These are phyloP conservation scores for Lanmaoa rubissima DNA, from an alignment of 768 basidiomycete genomes.

Conservation along the genomic window DNA sequence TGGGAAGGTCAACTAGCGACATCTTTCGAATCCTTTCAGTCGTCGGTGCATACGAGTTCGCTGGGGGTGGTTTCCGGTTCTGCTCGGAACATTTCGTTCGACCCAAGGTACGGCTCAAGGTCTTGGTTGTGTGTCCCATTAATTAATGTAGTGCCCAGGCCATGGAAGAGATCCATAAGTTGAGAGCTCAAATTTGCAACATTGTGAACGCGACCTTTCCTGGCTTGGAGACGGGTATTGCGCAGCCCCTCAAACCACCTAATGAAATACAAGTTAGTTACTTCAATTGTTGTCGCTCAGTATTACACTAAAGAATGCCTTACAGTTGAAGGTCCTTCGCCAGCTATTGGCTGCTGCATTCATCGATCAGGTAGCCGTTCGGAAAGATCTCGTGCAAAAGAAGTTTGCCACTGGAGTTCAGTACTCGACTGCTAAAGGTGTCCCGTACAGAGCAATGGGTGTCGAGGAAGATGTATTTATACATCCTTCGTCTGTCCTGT, in stretches of 20 bases:
- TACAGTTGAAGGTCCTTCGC: slow-evolving; percentile 81
- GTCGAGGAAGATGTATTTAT: slow-evolving; percentile 87
- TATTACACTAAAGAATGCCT: slow-evolving; percentile 5
- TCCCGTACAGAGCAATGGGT: slow-evolving; percentile 81
- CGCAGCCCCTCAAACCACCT: slow-evolving; percentile 71
- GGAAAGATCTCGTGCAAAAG: slow-evolving; percentile 77
- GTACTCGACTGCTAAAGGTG: slow-evolving; percentile 71
- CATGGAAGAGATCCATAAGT: slow-evolving; percentile 98
- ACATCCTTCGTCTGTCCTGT: slow-evolving; percentile 84
- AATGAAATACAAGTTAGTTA: slow-evolving; percentile 65
- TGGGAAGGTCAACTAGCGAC: slow-evolving; percentile 83
- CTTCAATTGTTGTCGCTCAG: not conserved
- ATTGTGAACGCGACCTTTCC: slow-evolving; percentile 83
- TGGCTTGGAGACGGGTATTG: slow-evolving; percentile 55
- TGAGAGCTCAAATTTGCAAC: slow-evolving; percentile 82
- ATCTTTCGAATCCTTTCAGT: slow-evolving; percentile 86
- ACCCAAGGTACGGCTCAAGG: slow-evolving; percentile 60
- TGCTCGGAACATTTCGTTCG: slow-evolving; percentile 89
- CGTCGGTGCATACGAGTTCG: slow-evolving; percentile 95
- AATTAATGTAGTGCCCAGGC: slow-evolving; percentile 49
- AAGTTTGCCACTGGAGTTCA: slow-evolving; percentile 58
- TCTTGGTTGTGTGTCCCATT: not conserved
- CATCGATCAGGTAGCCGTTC: slow-evolving; percentile 92
- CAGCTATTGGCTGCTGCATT: slow-evolving; percentile 88
- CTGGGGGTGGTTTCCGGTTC: slow-evolving; percentile 75